Evolutionary conservation across 148 eudicot genomes (phyloP).

Genomic region (Oxyria digyna): DNA sequence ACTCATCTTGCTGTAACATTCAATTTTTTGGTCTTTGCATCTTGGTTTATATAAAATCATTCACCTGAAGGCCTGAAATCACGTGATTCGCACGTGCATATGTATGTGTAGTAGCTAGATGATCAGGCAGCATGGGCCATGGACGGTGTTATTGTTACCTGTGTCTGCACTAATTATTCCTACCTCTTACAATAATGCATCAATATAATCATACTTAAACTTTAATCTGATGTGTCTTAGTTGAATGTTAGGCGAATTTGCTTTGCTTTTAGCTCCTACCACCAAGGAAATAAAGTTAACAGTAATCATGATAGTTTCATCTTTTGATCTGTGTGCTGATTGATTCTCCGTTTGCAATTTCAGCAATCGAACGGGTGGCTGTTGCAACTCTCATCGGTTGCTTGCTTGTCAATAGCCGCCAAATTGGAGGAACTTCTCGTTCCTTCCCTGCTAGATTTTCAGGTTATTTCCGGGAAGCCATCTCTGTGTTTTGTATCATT

Average conservation of each 20-base stretch:
- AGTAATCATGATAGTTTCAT: not conserved
- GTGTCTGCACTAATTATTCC: not conserved
- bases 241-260: not conserved
- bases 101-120: not conserved
- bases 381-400: constrained; percentile 81
- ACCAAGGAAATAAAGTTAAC: not conserved
- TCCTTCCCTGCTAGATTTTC: constrained; percentile 85
- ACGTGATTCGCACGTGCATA: constrained; percentile 3
- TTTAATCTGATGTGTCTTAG: not conserved
- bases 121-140: not conserved
- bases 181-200: not conserved
- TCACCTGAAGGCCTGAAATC: not conserved
- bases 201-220: not conserved
- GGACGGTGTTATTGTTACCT: constrained; percentile 1
- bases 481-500: not conserved
- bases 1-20: not conserved
- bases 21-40: not conserved
- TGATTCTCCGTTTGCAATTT: constrained; percentile 6
- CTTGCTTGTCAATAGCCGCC: constrained; percentile 93
- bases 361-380: constrained; percentile 94
- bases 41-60: not conserved
- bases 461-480: constrained; percentile 22
- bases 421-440: constrained; percentile 97
- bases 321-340: not conserved
- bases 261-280: not conserved